A percentile compares a stretch with the other conserved stretches of the same genome.
Evolutionary conservation across 202 grass and related monocot genomes (phyloP).

Genomic region (Brachypodium distachyon): DNA sequence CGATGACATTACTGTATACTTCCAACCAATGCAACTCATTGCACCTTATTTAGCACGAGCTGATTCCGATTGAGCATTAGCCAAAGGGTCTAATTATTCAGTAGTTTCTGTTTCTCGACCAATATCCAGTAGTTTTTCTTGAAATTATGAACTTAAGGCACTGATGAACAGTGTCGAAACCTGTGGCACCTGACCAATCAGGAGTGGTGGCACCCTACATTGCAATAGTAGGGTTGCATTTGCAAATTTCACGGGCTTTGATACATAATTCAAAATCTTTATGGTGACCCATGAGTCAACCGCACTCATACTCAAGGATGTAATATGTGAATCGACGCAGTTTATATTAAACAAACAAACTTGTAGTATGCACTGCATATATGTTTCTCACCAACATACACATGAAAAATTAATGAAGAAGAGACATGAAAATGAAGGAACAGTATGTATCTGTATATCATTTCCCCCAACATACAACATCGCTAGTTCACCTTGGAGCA

Average conservation of each 20-base stretch:
- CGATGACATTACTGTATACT: not conserved
- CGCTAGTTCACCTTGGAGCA: constrained; percentile 28
- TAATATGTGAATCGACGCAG: not conserved
- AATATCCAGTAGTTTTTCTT: too few species aligned
- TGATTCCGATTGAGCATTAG: constrained; percentile 20
- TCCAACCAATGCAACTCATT: constrained; percentile 86
- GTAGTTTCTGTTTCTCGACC: too few species aligned
- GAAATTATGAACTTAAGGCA: too few species aligned
- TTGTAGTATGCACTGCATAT: too few species aligned
- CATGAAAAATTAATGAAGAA: not conserved
- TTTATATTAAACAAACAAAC: not conserved
- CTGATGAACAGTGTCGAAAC: too few species aligned
- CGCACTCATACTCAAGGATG: too few species aligned
- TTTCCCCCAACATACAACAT: not conserved
- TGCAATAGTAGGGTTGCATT: too few species aligned
- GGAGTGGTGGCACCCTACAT: too few species aligned
- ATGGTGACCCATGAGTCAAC: too few species aligned
- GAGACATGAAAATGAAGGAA: not conserved
- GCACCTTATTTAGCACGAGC: constrained; percentile 40
- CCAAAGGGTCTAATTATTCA: not conserved
- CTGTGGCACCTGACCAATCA: too few species aligned
- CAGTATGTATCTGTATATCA: not conserved
- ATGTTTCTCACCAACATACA: not conserved
- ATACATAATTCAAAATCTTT: too few species aligned
- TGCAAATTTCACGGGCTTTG: too few species aligned